phyloP scores from a whole-genome alignment of 345 rosid species.

The Acer negundo region DNA sequence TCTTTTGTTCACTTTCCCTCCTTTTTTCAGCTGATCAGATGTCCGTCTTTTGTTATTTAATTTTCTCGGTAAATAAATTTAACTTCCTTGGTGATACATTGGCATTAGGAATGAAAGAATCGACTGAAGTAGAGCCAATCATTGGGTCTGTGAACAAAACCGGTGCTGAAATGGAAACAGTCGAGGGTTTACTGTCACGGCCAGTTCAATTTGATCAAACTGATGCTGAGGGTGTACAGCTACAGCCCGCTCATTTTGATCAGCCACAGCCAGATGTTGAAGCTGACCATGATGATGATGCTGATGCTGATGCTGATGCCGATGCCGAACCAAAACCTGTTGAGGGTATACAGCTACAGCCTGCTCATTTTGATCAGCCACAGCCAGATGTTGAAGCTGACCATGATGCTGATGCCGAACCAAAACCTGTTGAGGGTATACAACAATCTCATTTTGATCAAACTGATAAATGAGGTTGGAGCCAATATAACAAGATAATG shows the following conservation, averaged over 20 bases:
- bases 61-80: constrained; percentile 2
- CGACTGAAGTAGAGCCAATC: constrained; percentile 15
- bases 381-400: neutral
- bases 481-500: constrained; percentile 10
- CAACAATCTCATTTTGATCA: constrained; percentile 12
- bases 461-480: constrained; percentile 1
- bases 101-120: constrained; percentile 8
- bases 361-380: neutral
- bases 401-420: neutral
- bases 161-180: neutral
- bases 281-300: constrained; percentile 12
- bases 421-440: constrained; percentile 1
- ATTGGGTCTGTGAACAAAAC: neutral
- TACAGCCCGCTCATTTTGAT: neutral
- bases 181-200: neutral
- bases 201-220: neutral
- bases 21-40: neutral
- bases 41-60: constrained; percentile 1
- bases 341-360: neutral
- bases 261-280: neutral
- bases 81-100: constrained; percentile 1
- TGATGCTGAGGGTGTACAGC: constrained; percentile 6
- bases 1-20: neutral
- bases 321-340: neutral
- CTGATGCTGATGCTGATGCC: neutral